These are phyloP conservation scores for Phytophthora rubi DNA, from an alignment of 352 stramenopile genomes.

Conservation along the genomic window DNA sequence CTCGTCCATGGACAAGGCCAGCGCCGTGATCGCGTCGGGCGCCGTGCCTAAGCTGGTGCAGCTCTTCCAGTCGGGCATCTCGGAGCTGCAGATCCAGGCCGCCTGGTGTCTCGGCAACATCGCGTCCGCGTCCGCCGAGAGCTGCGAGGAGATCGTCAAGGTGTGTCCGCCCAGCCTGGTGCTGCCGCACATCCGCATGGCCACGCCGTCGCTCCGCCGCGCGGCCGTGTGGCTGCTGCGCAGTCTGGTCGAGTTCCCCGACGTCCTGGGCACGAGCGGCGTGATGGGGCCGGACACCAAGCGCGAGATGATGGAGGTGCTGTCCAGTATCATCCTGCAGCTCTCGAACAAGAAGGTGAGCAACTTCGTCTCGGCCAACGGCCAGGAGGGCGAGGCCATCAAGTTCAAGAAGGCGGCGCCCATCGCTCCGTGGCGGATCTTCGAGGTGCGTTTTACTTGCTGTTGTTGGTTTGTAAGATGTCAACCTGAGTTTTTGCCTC, in stretches of 20 bases:
- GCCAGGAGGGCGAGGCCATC: constrained; percentile 49
- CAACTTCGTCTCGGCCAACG: constrained; percentile 61
- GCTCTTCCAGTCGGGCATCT: constrained; percentile 87
- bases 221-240: constrained; percentile 85
- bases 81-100: constrained; percentile 88
- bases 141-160: constrained; percentile 78
- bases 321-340: constrained; percentile 79
- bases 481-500: constrained; percentile 13
- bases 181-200: constrained; percentile 85
- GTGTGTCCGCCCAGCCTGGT: constrained; percentile 72
- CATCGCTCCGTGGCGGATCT: constrained; percentile 86
- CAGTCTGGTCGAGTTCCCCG: constrained; percentile 85
- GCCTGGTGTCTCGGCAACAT: constrained; percentile 90
- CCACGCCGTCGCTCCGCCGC: constrained; percentile 77
- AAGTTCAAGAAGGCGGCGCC: constrained; percentile 61
- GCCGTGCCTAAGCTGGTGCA: constrained; percentile 81
- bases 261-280: constrained; percentile 65
- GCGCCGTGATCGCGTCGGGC: constrained; percentile 70
- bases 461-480: constrained; percentile 14
- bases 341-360: constrained; percentile 80
- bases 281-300: constrained; percentile 61
- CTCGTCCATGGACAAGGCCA: constrained; percentile 89
- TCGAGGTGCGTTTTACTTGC: constrained; percentile 56
- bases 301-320: constrained; percentile 73
- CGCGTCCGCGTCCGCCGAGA: constrained; percentile 73